A percentile compares a stretch with the other conserved stretches of the same genome.
These are phyloP conservation scores for Phytophthora hybrid DNA, from an alignment of 352 stramenopile genomes.

Conservation along the genomic window DNA sequence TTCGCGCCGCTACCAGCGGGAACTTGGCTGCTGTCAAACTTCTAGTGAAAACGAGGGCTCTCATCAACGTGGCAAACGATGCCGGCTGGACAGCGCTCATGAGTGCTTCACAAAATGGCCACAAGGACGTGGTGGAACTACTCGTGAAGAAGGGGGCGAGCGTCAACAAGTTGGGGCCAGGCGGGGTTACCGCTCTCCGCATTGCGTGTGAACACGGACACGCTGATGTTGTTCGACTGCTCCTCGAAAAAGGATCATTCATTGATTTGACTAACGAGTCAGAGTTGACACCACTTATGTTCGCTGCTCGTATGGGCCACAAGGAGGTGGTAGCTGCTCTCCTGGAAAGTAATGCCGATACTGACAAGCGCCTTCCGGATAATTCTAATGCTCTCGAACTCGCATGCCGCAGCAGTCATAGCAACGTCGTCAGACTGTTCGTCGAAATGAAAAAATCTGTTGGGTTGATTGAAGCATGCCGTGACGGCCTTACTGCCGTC, in stretches of 20 bases:
- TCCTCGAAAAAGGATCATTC: constrained; percentile 5
- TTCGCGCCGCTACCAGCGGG: background rate
- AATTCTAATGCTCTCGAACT: background rate
- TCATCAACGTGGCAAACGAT: background rate
- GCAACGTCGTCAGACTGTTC: background rate
- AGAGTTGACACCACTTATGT: background rate
- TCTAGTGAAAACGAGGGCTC: background rate
- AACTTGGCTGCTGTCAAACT: background rate
- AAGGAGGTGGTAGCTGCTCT: background rate
- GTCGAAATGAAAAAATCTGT: background rate
- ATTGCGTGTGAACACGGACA: background rate
- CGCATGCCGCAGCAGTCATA: background rate
- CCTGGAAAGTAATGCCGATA: background rate
- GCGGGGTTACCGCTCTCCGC: background rate
- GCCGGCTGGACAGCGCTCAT: background rate
- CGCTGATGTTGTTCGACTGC: background rate
- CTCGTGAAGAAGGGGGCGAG: background rate
- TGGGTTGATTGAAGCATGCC: background rate
- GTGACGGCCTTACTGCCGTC: background rate
- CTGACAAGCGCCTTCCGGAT: background rate
- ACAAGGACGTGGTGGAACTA: background rate
- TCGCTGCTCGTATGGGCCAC: background rate
- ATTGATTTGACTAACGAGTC: background rate
- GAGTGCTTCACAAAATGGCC: background rate
- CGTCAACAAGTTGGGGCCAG: background rate